Conservation (phyloP, 345 rosid genomes). For the Microthlaspi erraticum region DNA sequence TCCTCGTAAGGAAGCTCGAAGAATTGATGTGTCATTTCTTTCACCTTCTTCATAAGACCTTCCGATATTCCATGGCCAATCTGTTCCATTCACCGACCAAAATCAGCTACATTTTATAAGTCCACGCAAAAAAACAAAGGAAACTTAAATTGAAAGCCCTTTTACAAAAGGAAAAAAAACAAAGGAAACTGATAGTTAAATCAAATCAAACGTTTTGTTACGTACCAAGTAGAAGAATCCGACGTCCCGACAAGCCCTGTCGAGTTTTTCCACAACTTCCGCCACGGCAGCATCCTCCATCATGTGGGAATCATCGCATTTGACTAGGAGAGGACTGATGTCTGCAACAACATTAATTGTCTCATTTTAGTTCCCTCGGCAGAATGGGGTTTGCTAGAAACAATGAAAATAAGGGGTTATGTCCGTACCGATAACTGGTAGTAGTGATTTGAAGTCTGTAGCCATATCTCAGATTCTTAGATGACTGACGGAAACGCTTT, state of each 20-base stretch:
- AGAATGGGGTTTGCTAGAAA: not conserved
- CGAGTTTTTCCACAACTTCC: constrained; percentile 62
- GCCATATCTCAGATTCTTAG: constrained; percentile 25
- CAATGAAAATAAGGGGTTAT: not conserved
- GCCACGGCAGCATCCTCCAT: constrained; percentile 59
- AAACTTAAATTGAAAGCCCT: not conserved
- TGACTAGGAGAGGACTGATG: constrained; percentile 57
- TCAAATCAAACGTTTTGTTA: constrained; percentile 3
- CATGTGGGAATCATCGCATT: constrained; percentile 62
- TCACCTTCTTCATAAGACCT: constrained; percentile 62
- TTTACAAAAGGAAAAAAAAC: too few relatives aligned
- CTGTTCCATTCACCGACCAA: constrained; percentile 43
- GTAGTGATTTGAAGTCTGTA: constrained; percentile 11
- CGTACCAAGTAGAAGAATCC: constrained; percentile 94
- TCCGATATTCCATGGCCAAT: constrained; percentile 76
- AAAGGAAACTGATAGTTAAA: not conserved
- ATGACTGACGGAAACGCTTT: not conserved
- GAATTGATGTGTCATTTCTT: constrained; percentile 47
- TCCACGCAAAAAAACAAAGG: not conserved
- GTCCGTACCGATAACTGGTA: constrained; percentile 31
- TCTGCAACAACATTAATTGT: constrained; percentile 46
- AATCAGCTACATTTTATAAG: not conserved
- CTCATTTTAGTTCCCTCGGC: not conserved
- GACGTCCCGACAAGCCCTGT: constrained; percentile 76
- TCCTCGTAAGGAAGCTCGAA: constrained; percentile 67